Evolutionary conservation across 129 eudicot species (phyloP).

Genomic region (Oenanthe sinensis): DNA sequence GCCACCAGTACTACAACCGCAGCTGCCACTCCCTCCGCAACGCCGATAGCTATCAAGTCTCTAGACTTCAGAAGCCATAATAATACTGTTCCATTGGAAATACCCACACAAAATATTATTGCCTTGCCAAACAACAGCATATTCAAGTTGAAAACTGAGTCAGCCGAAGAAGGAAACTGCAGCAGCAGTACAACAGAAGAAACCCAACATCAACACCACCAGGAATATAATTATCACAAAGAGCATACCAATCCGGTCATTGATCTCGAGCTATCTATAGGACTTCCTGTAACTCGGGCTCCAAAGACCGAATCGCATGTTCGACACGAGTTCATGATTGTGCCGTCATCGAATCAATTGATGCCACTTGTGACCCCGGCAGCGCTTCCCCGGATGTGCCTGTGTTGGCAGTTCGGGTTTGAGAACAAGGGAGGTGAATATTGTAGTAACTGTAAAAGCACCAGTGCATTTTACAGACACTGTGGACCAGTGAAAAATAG

Average conservation of each 20-base stretch:
- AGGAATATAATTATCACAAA: not conserved
- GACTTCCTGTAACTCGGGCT: slow-evolving; percentile 15
- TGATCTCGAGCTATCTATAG: slow-evolving; percentile 33
- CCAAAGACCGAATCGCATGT: slow-evolving; percentile 11
- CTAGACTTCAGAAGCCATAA: slow-evolving; percentile 19
- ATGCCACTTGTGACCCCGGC: not conserved
- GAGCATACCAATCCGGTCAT: not conserved
- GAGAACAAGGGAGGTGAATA: slow-evolving; percentile 18
- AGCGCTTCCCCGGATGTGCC: slow-evolving; percentile 10
- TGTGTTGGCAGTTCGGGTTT: slow-evolving; percentile 34
- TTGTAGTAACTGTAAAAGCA: slow-evolving; percentile 24
- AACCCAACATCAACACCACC: slow-evolving; percentile 3
- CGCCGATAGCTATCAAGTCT: slow-evolving; percentile 7
- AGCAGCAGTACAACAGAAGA: slow-evolving; percentile 42
- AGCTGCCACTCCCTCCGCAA: slow-evolving; percentile 4
- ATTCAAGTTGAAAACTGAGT: not conserved
- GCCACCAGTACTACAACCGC: slow-evolving; percentile 2
- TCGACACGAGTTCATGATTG: not conserved
- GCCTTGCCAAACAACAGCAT: not conserved
- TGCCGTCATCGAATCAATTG: not conserved
- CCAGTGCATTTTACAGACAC: slow-evolving; percentile 17
- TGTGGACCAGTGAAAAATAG: not conserved
- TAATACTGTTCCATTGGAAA: slow-evolving; percentile 4
- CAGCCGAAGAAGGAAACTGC: slow-evolving; percentile 26
- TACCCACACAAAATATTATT: not conserved